Base-by-base conservation (phyloP, 805 yeast genomes). In the Ogataea parapolymorpha region DNA sequence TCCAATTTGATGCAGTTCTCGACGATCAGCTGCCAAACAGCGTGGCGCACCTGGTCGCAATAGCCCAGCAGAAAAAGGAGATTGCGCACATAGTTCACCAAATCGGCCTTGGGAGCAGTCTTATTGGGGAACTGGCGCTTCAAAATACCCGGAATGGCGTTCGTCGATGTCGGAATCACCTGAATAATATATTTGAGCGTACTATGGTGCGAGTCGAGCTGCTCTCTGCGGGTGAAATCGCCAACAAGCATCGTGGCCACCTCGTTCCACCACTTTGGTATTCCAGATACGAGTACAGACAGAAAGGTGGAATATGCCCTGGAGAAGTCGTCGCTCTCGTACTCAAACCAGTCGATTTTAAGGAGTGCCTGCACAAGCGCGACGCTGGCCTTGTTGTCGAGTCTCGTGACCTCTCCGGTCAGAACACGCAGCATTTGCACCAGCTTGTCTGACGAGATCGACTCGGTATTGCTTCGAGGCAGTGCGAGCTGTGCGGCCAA, bases 241-340 rank as follows among this genome's bases (percentile, higher is more conserved):
- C 70, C 53, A 9, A 89, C 74, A n/a, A 91, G 62, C 43, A 77
- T 74, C 45, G 72, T 68, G 15, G 85, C 80, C n/a, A 91, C 86
- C 44, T 86, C 95, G 48, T 77, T 75, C 78, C 93, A 80, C 86
- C 95, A 91, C 61, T 81, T 86, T 6, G 98, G 98, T 45, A 82
- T 72, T 33, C 91, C 84, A 3, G 95, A 83, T 27, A 90, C 85
- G 39, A 91, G 71, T 20, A 90, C 85, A 32, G 79, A 73, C 33
- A 87, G 65, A 61, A 93, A 93, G 32, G 79, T 81, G 34, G 82
- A 73, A 62, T 85, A 89, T 34, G 71, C 66, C 35, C 70, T 66
- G 18, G 77, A 63, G 50, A 81, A 75, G 12, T 54, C 48, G 8
- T 35, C 42, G 28, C 53, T 41, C 4, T 48, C 51, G 25, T 72